Percentiles rank a stretch among this genome's conserved stretches.
Evolutionary conservation across 805 yeast genomes (phyloP).

Genomic region (Yamadazyma philogaea): DNA sequence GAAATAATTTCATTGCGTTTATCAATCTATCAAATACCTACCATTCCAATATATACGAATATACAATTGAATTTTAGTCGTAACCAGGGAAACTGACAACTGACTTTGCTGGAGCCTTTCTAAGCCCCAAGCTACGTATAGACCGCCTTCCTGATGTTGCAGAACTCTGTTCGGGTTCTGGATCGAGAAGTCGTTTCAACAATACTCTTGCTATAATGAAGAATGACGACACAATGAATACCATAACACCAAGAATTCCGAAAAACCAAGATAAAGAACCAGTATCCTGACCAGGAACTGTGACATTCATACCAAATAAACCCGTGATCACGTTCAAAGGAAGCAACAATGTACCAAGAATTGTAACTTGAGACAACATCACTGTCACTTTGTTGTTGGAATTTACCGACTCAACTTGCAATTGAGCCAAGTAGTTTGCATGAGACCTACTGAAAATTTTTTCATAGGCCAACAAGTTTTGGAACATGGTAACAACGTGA

Average conservation of each 20-base stretch:
- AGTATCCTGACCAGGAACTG: slow-evolving; percentile 64
- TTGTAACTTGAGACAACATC: slow-evolving; percentile 83
- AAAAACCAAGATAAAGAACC: slow-evolving; percentile 24
- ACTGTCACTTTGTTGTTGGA: slow-evolving; percentile 83
- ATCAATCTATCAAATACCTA: not conserved
- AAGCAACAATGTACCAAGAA: slow-evolving; percentile 84
- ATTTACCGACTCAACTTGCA: slow-evolving; percentile 88
- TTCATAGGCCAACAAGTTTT: slow-evolving; percentile 83
- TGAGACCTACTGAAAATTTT: slow-evolving; percentile 91
- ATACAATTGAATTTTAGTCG: slow-evolving; percentile 5
- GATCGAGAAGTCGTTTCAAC: slow-evolving; percentile 18
- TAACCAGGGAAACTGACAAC: slow-evolving; percentile 18
- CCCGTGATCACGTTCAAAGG: slow-evolving; percentile 92
- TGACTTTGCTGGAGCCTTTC: slow-evolving; percentile 34
- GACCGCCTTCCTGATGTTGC: slow-evolving; percentile 20
- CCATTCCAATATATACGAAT: slow-evolving; percentile 3
- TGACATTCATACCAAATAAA: slow-evolving; percentile 93
- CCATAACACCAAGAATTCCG: slow-evolving; percentile 30
- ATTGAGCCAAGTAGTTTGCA: slow-evolving; percentile 86
- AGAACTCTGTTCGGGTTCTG: slow-evolving; percentile 8
- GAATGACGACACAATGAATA: slow-evolving; percentile 16
- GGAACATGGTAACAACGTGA: slow-evolving; percentile 95
- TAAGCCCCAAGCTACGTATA: slow-evolving; percentile 26
- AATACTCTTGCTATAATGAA: slow-evolving; percentile 21
- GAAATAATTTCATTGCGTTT: not conserved